Percentiles rank a stretch among this genome's conserved stretches.
phyloP scores from a whole-genome alignment of 805 yeast species.

The Lipomyces kockii region DNA sequence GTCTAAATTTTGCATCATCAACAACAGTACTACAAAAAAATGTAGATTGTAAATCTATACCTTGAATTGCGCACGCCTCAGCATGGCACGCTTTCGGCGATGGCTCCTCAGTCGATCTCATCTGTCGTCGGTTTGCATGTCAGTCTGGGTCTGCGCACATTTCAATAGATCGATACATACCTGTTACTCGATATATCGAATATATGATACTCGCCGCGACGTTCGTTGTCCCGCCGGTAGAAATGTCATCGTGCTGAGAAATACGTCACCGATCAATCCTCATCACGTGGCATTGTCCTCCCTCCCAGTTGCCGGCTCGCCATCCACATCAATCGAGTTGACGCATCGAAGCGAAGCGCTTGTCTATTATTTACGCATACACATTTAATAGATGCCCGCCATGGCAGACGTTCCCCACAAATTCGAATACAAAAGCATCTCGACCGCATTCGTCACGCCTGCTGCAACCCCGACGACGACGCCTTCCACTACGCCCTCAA shows the following conservation, averaged over 20 bases:
- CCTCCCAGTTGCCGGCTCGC: no score
- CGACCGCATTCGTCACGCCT: slow-evolving; percentile 16
- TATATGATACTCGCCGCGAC: no score
- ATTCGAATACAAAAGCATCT: slow-evolving; percentile 14
- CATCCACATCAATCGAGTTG: no score
- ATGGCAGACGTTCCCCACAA: background rate
- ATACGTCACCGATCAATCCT: background rate
- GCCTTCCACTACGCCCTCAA: slow-evolving; percentile 7
- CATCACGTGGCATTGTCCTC: no score
- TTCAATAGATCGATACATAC: no score
- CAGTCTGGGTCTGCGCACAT: no score
- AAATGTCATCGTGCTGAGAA: background rate
- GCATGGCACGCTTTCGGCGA: slow-evolving; percentile 61
- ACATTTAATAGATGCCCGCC: background rate
- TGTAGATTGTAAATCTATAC: slow-evolving; percentile 41
- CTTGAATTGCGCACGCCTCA: slow-evolving; percentile 81
- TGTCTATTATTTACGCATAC: no score
- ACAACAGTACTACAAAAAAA: background rate
- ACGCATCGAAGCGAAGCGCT: no score
- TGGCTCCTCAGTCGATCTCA: slow-evolving; percentile 11
- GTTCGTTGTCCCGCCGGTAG: no score
- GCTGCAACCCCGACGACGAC: background rate
- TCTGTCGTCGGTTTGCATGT: background rate
- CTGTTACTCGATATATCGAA: no score
- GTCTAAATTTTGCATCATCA: slow-evolving; percentile 46